Percentiles rank a stretch among this genome's conserved stretches.
phyloP scores from a whole-genome alignment of 352 stramenopile genomes.

The Phytophthora gonapodyides region DNA sequence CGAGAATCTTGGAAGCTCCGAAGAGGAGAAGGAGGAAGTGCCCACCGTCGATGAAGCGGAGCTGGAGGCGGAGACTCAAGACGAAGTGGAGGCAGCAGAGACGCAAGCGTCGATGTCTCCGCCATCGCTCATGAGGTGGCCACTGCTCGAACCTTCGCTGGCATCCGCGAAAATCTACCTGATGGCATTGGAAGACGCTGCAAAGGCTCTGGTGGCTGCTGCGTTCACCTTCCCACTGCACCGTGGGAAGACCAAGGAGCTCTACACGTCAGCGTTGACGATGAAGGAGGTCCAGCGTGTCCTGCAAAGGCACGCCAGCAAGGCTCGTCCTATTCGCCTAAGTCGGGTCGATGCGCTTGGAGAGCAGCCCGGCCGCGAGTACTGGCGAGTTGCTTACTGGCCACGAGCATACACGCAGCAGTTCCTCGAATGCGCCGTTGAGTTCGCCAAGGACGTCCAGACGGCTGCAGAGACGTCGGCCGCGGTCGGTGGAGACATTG shows the following conservation, averaged over 20 bases:
- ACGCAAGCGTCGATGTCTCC: slow-evolving; percentile 18
- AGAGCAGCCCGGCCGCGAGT: slow-evolving; percentile 46
- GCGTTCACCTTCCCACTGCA: slow-evolving; percentile 67
- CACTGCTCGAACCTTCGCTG: slow-evolving; percentile 48
- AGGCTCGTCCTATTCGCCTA: slow-evolving; percentile 42
- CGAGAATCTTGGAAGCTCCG: slow-evolving; percentile 18
- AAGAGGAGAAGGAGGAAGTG: slow-evolving; percentile 40
- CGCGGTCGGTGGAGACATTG: slow-evolving; percentile 14
- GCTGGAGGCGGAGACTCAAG: slow-evolving; percentile 7
- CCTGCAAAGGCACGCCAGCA: slow-evolving; percentile 45
- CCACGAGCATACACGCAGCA: slow-evolving; percentile 45
- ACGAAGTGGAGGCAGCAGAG: slow-evolving; percentile 18
- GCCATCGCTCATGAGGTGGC: slow-evolving; percentile 42
- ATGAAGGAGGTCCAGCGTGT: slow-evolving; percentile 51
- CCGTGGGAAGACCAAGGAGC: slow-evolving; percentile 39
- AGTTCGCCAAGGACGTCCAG: slow-evolving; percentile 40
- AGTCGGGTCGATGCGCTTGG: slow-evolving; percentile 46
- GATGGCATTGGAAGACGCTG: slow-evolving; percentile 61
- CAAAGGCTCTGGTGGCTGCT: slow-evolving; percentile 52
- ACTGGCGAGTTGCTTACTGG: slow-evolving; percentile 68
- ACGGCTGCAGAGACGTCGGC: slow-evolving; percentile 27
- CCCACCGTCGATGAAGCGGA: slow-evolving; percentile 8
- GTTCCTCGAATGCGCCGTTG: slow-evolving; percentile 55
- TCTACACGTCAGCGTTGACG: slow-evolving; percentile 53
- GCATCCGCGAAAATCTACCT: slow-evolving; percentile 50